These are phyloP conservation scores for Hermanozyma aechmeae DNA, from an alignment of 805 yeast genomes.

Conservation along the genomic window DNA sequence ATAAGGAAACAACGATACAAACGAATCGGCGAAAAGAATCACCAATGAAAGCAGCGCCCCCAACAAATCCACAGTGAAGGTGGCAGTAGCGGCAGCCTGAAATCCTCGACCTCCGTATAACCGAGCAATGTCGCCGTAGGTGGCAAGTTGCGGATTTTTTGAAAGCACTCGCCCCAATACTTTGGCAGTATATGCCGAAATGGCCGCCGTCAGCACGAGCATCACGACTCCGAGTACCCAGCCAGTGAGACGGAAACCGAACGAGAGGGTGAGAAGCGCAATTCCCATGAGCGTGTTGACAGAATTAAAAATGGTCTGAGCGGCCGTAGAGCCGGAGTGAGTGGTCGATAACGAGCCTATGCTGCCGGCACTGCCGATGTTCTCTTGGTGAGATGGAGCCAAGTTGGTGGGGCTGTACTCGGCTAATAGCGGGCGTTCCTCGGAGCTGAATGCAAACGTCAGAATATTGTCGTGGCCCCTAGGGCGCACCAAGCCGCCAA, in stretches of 20 bases:
- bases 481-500: too few species aligned
- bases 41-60: constrained; percentile 55
- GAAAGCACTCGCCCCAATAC: constrained; percentile 26
- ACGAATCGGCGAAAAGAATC: constrained; percentile 52
- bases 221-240: constrained; percentile 45
- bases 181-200: constrained; percentile 46
- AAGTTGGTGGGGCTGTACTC: too few species aligned
- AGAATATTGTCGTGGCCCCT: too few species aligned
- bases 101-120: constrained; percentile 62
- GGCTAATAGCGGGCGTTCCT: too few species aligned
- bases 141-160: constrained; percentile 69
- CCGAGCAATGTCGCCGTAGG: constrained; percentile 83
- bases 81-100: constrained; percentile 34
- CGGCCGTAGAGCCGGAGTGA: not conserved
- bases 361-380: too few species aligned
- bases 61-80: constrained; percentile 48
- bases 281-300: constrained; percentile 71
- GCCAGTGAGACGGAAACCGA: constrained; percentile 61
- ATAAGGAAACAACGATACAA: constrained; percentile 21
- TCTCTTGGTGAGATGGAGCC: too few species aligned
- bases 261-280: constrained; percentile 65
- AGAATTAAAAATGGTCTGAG: constrained; percentile 68
- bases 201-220: constrained; percentile 35
- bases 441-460: too few species aligned
- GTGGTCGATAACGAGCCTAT: too few species aligned